Evolutionary conservation across 805 yeast genomes (phyloP), one percentile per base, ranked within the genome.

Genomic region (Candida pseudofarinosa): DNA sequence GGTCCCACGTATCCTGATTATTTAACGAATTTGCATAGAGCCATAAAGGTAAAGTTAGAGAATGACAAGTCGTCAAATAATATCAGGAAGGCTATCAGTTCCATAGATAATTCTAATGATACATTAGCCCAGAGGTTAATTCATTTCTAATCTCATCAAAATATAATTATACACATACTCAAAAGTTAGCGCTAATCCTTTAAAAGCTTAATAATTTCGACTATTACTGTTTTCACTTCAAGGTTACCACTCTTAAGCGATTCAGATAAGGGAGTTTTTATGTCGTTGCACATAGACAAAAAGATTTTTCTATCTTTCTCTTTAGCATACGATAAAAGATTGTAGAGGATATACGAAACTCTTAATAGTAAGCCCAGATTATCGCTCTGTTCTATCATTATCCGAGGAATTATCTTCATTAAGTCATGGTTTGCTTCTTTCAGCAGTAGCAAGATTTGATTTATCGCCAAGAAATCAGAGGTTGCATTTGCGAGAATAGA

Each of bases 21-120:
- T 52, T 67, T 91, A 48, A 66, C 79, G 5, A 74, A 74, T 32
- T 65, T 90, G 41, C 97, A 91, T 60, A 80, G 77, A 42, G 72
- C 74, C 6, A 78, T 85, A 23, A 73, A 69, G 39, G 77, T 69
- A 13, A 79, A 73, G 46, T 48, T 79, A 16, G 80, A 76, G 14
- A 72, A 69, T 37, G 80, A 76, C 40, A 65, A 62, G 48, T 51
- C 62, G 6, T 59, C 64, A 12, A 55, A 53, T 28, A 51, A 50
- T 33, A 56, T 65, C 7, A 61, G 52, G 43, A 56, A 61, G 38
- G 54, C 65, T 14, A 55, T 65, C 8, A 49, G 44, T 19, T 42
- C 56, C 18, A 60, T 56, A 26, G 63, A 58, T 38, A 51, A 55
- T 37, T 48, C 50, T 38, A 50, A 55, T 20, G 66, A 60, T n/a